Evolutionary conservation across 2,329 filamentous ascomycete genomes (phyloP).

Genomic region (Xylaria hypoxylon): DNA sequence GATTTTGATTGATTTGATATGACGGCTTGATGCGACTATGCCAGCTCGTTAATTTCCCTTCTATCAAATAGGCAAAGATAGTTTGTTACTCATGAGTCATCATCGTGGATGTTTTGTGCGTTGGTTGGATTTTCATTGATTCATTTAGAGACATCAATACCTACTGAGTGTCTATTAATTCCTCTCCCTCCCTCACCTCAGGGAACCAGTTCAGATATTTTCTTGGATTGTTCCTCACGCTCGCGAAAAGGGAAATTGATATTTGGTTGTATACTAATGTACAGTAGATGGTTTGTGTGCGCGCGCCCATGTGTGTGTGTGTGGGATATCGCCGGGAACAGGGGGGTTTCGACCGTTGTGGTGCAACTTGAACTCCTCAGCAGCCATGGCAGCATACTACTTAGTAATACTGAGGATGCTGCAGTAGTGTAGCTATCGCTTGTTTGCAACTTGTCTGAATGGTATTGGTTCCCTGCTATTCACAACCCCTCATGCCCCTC

Average conservation of each 20-base stretch:
- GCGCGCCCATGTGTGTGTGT: background rate
- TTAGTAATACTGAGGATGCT: conserved; percentile 3
- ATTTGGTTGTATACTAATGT: too few species aligned
- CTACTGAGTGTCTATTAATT: too few species aligned
- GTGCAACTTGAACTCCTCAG: conserved; percentile 23
- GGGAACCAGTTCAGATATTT: background rate
- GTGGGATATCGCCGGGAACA: conserved; percentile 2
- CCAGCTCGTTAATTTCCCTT: too few species aligned
- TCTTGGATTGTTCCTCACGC: conserved; percentile 13
- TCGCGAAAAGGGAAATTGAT: background rate
- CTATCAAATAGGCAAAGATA: too few species aligned
- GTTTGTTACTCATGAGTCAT: too few species aligned
- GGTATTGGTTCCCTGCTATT: conserved; percentile 32
- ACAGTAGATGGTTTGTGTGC: background rate
- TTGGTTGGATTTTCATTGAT: too few species aligned
- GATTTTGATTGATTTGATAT: background rate
- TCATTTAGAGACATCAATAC: too few species aligned
- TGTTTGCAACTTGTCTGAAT: conserved; percentile 36
- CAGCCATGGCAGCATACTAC: background rate
- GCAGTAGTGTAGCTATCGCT: conserved; percentile 18
- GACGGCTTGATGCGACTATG: too few species aligned
- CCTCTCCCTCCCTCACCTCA: too few species aligned
- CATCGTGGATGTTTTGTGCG: too few species aligned
- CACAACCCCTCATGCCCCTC: conserved; percentile 11
- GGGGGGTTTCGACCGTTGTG: conserved; percentile 21